Conservation (phyloP, 164 flowering plant genomes). For the Chimonanthus praecox region DNA sequence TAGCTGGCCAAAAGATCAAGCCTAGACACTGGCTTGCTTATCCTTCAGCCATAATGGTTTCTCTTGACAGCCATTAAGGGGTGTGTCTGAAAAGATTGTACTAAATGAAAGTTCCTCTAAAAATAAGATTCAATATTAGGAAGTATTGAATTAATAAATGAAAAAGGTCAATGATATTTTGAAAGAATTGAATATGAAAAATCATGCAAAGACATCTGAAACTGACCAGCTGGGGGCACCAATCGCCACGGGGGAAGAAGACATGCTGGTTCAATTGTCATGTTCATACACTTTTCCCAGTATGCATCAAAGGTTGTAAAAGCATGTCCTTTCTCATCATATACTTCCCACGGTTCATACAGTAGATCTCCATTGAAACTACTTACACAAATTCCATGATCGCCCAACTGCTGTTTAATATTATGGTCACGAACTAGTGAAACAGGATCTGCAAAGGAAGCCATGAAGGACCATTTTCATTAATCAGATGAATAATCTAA, state of each 20-base stretch:
- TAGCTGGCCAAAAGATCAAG: not conserved
- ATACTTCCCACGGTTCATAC: slow-evolving; percentile 86
- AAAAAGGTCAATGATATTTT: not conserved
- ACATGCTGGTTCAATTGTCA: slow-evolving; percentile 45
- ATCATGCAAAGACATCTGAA: not conserved
- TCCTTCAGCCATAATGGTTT: not conserved
- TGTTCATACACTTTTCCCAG: slow-evolving; percentile 67
- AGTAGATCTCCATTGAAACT: slow-evolving; percentile 81
- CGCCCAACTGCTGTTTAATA: slow-evolving; percentile 66
- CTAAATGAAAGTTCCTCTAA: too few species aligned
- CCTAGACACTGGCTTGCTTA: not conserved
- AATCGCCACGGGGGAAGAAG: slow-evolving; percentile 68
- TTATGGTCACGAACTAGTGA: slow-evolving; percentile 87
- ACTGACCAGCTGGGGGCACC: slow-evolving; percentile 49
- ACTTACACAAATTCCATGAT: slow-evolving; percentile 60
- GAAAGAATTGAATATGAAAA: not conserved
- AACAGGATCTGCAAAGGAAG: slow-evolving; percentile 58
- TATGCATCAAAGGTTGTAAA: slow-evolving; percentile 73
- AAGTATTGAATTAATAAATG: not conserved
- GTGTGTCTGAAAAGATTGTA: not conserved
- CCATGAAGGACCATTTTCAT: not conserved
- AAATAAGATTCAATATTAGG: too few species aligned
- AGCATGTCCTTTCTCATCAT: slow-evolving; percentile 62
- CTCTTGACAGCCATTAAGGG: not conserved
- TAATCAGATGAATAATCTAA: slow-evolving; percentile 1